Conservation (phyloP, 2,329 filamentous ascomycete genomes). For the Fusarium nygamai region DNA sequence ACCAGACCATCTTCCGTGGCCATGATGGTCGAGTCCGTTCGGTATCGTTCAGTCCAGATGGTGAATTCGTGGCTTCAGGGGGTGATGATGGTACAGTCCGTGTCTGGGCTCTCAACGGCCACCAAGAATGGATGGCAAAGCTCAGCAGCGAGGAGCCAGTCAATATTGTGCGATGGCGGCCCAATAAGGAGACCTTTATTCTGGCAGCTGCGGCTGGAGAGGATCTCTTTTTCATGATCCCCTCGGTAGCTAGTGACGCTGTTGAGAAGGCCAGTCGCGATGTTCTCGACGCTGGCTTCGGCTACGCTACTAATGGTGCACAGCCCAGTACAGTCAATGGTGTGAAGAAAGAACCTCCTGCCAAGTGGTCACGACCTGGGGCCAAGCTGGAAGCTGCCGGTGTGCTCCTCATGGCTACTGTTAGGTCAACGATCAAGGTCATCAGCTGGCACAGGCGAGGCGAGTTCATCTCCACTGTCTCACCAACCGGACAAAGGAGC, state of each 20-base stretch:
- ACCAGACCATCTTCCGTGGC: slow-evolving; percentile 85
- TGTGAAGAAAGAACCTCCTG: slow-evolving; percentile 76
- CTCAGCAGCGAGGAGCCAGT: slow-evolving; percentile 83
- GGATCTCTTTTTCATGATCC: slow-evolving; percentile 85
- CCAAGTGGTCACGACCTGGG: slow-evolving; percentile 85
- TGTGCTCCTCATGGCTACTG: slow-evolving; percentile 81
- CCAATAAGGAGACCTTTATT: slow-evolving; percentile 80
- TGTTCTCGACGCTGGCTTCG: slow-evolving; percentile 88
- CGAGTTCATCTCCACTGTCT: slow-evolving; percentile 94
- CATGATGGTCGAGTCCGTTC: slow-evolving; percentile 90
- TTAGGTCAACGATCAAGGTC: slow-evolving; percentile 83
- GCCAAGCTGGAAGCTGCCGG: slow-evolving; percentile 78
- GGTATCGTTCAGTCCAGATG: slow-evolving; percentile 84
- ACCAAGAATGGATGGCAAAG: slow-evolving; percentile 86
- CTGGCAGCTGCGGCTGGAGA: slow-evolving; percentile 87
- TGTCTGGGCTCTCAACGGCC: slow-evolving; percentile 90
- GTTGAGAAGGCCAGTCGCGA: slow-evolving; percentile 79
- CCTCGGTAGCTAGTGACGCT: slow-evolving; percentile 76
- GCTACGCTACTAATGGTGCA: slow-evolving; percentile 79
- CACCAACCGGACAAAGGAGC: slow-evolving; percentile 78
- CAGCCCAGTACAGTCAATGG: slow-evolving; percentile 63
- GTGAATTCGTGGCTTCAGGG: slow-evolving; percentile 87
- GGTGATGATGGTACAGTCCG: slow-evolving; percentile 94
- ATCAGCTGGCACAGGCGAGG: slow-evolving; percentile 94
- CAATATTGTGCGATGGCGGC: slow-evolving; percentile 89